A percentile compares a stretch with the other conserved stretches of the same genome.
Evolutionary conservation across 345 rosid genomes (phyloP).

Genomic region (Citropsis articulata): DNA sequence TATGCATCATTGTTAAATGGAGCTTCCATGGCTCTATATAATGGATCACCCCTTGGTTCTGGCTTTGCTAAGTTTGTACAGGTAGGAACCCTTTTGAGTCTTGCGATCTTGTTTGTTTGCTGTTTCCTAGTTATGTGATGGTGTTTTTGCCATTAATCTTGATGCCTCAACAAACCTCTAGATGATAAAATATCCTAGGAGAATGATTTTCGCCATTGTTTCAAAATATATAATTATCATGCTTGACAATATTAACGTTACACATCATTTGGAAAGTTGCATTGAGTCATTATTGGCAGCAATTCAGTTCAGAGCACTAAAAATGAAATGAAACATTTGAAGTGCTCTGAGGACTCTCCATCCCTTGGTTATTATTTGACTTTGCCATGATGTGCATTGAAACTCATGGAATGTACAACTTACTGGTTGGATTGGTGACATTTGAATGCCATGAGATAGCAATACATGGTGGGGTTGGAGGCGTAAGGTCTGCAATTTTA

Average conservation of each 20-base stretch:
- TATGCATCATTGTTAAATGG: slow-evolving; percentile 89
- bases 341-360: not conserved
- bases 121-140: not conserved
- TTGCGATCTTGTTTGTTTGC: not conserved
- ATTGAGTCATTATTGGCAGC: not conserved
- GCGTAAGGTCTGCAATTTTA: not conserved
- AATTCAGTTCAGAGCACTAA: not conserved
- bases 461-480: too few relatives aligned
- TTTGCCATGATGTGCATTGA: not conserved
- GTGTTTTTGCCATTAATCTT: not conserved
- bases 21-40: slow-evolving; percentile 82
- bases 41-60: slow-evolving; percentile 89
- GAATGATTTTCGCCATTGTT: not conserved
- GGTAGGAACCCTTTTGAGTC: slow-evolving; percentile 33
- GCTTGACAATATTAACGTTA: not conserved
- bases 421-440: not conserved
- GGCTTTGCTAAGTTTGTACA: slow-evolving; percentile 93
- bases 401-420: not conserved
- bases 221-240: not conserved
- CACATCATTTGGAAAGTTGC: not conserved
- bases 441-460: too few relatives aligned
- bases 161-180: not conserved
- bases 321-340: not conserved
- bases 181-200: not conserved
- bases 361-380: not conserved